Evolutionary conservation across 1,284 basidiomycete species (phyloP).

Genomic region (Cerioporus squamosus): DNA sequence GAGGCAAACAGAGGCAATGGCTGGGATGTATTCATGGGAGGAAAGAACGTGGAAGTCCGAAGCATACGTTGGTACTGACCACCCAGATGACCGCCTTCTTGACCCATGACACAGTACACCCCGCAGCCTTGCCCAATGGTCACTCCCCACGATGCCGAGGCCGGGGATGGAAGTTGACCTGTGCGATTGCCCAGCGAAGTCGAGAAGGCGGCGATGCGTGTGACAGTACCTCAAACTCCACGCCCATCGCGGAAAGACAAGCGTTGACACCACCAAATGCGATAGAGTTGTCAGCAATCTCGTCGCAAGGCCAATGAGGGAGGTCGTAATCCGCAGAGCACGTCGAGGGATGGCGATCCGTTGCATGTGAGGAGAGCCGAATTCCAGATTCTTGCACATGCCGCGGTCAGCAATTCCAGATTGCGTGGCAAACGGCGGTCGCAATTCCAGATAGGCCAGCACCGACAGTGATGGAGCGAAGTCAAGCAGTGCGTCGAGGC

Average conservation of each 20-base stretch:
- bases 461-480: conserved; percentile 15
- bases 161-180: too few species aligned
- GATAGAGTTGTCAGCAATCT: conserved; percentile 12
- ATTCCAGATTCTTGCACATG: conserved; percentile 25
- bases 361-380: conserved; percentile 1
- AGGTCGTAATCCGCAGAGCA: conserved; percentile 5
- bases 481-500: conserved; percentile 13
- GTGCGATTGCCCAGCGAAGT: too few species aligned
- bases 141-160: too few species aligned
- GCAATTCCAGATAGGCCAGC: conserved; percentile 8
- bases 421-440: conserved; percentile 14
- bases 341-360: neutral
- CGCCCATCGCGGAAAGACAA: conserved; percentile 8
- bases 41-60: too few species aligned
- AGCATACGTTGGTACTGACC: too few species aligned
- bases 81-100: too few species aligned
- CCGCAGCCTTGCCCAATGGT: too few species aligned
- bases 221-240: neutral
- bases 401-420: conserved; percentile 23
- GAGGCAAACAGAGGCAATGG: too few species aligned
- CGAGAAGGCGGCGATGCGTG: neutral
- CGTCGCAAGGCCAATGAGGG: conserved; percentile 14
- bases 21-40: too few species aligned
- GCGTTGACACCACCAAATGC: conserved; percentile 4
- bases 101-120: too few species aligned